Base-by-base conservation (phyloP, 495 filamentous ascomycete genomes). In the Pyronema omphalodes region DNA sequence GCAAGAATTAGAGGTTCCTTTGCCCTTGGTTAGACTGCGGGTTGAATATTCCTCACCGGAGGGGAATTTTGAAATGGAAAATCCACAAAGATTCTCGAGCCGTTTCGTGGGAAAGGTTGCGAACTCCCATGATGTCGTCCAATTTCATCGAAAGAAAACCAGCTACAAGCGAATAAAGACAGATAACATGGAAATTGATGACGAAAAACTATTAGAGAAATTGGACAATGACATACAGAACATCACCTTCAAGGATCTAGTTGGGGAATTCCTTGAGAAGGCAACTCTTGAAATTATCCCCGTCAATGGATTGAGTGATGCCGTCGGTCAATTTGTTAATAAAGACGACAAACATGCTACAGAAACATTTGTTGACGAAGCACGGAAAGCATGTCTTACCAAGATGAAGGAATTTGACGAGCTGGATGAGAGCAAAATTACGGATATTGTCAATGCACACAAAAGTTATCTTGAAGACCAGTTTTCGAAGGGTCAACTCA, bases 41-140 rank as follows among this genome's bases (percentile, higher is more conserved):
- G 89, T 99, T 6, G 91, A 99, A 59, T 91, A 83, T 56, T 81
- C 88, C 0, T 80, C 89, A 1, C 84, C 86, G 0, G 87, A 95
- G 34, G 83, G 85, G 39, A 76, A 78, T 43, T 99, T 83, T 59
- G 86, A 95, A 54, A 83, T 81, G 53, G 93, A 96, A 62, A 99
- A 99, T 56, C 91, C 91, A 12, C 91, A 96, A 61, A 79, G 91
- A 4, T 96, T 96, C 59, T 96, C 93, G 0, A 94, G 93, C 66
- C 79, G 88, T 4, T 99, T 99, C 59, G 74, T 82, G 0, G 81
- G 79, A 6, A 86, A 82, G 61, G 91, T 96, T 0, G 91, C 91
- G 8, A 99, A 99, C 60, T 78, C 83, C 1, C 91, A 84, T 59
- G 91, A 99, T 58, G 87, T 99, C 0, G 79, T 99, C 2, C 81